Conservation (phyloP, 2,329 filamentous ascomycete species). For the Fusarium nelsonii region DNA sequence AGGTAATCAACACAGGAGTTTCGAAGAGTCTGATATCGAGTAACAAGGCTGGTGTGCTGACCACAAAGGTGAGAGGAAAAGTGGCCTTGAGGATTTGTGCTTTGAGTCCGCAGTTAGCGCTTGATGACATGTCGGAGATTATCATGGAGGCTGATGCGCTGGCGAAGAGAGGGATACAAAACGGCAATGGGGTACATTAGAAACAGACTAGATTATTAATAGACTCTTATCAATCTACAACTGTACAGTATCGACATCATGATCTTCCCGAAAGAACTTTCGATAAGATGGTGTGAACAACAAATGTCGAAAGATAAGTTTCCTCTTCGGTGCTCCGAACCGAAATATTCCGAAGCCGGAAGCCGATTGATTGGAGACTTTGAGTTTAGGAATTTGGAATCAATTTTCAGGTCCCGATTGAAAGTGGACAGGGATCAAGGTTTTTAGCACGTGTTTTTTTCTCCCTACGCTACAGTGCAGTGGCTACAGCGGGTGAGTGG, state of each 20-base stretch:
- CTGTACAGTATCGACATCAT: not conserved
- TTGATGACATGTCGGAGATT: conserved; percentile 20
- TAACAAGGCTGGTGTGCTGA: conserved; percentile 12
- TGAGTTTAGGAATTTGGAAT: conserved; percentile 15
- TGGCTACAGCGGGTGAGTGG: not conserved
- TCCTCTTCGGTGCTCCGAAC: conserved; percentile 1
- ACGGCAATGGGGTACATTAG: not conserved
- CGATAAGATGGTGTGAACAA: not conserved
- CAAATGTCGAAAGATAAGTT: no score
- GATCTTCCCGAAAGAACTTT: not conserved
- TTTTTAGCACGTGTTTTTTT: conserved; percentile 21
- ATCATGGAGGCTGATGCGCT: conserved; percentile 10
- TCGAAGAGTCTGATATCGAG: conserved; percentile 23
- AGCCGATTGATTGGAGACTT: not conserved
- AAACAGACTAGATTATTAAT: conserved; percentile 11
- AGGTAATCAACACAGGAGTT: not conserved
- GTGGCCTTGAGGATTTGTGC: conserved; percentile 12
- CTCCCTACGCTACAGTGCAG: not conserved
- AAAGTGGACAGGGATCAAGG: conserved; percentile 6
- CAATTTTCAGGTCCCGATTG: conserved; percentile 6
- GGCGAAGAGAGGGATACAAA: not conserved
- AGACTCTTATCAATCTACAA: conserved; percentile 3
- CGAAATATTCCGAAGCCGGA: conserved; percentile 19
- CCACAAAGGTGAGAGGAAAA: conserved; percentile 13
- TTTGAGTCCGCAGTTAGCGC: conserved; percentile 5